Conservation (phyloP, 768 basidiomycete species). For the Leccinum incarnatum region DNA sequence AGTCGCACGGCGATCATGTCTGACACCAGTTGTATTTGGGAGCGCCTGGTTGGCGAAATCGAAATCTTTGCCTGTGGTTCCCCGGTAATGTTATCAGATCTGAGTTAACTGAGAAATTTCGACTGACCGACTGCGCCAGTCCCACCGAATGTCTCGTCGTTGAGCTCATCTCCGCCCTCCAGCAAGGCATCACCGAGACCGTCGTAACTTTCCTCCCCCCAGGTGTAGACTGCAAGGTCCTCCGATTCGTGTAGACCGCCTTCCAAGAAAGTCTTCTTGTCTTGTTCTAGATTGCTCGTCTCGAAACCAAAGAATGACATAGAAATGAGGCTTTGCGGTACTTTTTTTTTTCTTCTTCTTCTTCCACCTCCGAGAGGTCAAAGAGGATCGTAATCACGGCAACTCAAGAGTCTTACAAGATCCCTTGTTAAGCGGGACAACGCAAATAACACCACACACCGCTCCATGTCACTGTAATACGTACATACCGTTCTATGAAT, state of each 20-base stretch:
- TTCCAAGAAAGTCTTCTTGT: constrained; percentile 55
- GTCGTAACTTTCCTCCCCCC: constrained; percentile 90
- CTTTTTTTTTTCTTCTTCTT: constrained; percentile 14
- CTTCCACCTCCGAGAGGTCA: constrained; percentile 13
- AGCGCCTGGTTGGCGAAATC: constrained; percentile 65
- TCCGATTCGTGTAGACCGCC: constrained; percentile 56
- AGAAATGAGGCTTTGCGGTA: constrained; percentile 5
- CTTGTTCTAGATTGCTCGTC: constrained; percentile 58
- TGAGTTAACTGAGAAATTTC: background rate
- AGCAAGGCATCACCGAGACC: constrained; percentile 84
- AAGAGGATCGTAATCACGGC: background rate
- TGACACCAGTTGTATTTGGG: constrained; percentile 20
- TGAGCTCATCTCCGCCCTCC: constrained; percentile 89
- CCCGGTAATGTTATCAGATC: constrained; percentile 17
- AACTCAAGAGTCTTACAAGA: constrained; percentile 2
- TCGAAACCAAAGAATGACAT: constrained; percentile 89
- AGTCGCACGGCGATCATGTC: constrained; percentile 18
- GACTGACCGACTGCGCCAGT: constrained; percentile 67
- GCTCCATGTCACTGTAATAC: background rate
- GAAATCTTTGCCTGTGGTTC: constrained; percentile 77
- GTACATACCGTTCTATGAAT: constrained; percentile 11
- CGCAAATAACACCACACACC: constrained; percentile 30
- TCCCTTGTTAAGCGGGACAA: constrained; percentile 4
- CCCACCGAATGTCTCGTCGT: constrained; percentile 95
- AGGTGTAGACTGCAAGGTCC: constrained; percentile 87